Conservation (phyloP, 768 basidiomycete genomes). For the Tricholoma furcatifolium region DNA sequence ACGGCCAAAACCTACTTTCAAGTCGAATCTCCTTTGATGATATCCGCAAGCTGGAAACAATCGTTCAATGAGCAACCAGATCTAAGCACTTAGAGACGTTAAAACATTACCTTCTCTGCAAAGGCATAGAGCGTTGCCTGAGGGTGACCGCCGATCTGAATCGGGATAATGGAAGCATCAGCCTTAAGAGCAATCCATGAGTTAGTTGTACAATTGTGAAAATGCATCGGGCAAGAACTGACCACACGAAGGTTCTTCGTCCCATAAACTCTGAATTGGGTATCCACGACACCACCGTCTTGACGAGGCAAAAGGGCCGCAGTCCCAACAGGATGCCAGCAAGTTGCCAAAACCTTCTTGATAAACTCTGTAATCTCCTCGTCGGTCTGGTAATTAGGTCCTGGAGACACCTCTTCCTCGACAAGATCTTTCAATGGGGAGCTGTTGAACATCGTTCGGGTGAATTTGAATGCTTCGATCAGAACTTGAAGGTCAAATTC, state of each 20-base stretch:
- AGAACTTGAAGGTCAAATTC: conserved; percentile 22
- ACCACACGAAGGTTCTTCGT: conserved; percentile 33
- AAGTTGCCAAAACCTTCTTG: neutral
- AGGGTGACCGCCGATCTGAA: conserved; percentile 14
- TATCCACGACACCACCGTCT: conserved; percentile 36
- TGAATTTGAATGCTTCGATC: conserved; percentile 17
- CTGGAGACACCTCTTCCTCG: neutral
- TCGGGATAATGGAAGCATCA: conserved; percentile 20
- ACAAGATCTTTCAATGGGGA: neutral
- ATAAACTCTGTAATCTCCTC: conserved; percentile 1
- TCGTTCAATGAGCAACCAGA: no score
- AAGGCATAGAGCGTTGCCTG: conserved; percentile 19
- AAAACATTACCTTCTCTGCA: conserved; percentile 22
- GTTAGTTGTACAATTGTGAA: no score
- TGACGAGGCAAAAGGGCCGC: conserved; percentile 1
- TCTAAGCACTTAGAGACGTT: no score
- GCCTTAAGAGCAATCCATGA: no score
- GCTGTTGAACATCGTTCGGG: conserved; percentile 10
- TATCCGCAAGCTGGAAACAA: no score
- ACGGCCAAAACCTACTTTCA: no score
- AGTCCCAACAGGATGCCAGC: conserved; percentile 5
- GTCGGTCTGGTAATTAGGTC: no score
- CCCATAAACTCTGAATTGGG: conserved; percentile 34
- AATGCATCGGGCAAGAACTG: no score
- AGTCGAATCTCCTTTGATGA: no score